phyloP scores from a whole-genome alignment of 371 early-diverging fungal species.

The Umbelopsis sp. region DNA sequence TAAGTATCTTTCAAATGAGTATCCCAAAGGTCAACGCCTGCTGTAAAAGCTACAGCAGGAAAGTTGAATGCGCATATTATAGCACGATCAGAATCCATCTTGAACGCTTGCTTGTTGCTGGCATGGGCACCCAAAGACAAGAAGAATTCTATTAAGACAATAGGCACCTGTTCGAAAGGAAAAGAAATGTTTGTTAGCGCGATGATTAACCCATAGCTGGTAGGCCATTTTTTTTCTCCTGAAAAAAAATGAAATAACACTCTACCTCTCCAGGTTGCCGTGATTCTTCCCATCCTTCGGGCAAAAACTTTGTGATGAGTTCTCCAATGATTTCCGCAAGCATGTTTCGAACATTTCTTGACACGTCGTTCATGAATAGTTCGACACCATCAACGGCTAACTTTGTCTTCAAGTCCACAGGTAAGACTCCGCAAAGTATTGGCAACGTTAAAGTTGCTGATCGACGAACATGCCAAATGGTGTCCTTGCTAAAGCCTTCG shows the following conservation, averaged over 20 bases:
- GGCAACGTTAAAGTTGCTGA: constrained; percentile 52
- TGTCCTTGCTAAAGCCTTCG: constrained; percentile 43
- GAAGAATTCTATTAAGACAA: constrained; percentile 25
- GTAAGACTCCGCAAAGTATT: constrained; percentile 41
- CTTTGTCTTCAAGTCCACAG: constrained; percentile 34
- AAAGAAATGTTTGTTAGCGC: too few species aligned
- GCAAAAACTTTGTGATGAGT: constrained; percentile 51
- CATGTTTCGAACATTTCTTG: constrained; percentile 50
- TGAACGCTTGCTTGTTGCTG: constrained; percentile 26
- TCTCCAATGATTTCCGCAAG: constrained; percentile 54
- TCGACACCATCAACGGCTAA: constrained; percentile 42
- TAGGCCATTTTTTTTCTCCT: too few species aligned
- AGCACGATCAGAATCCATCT: constrained; percentile 43
- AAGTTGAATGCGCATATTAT: constrained; percentile 57
- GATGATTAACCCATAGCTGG: too few species aligned
- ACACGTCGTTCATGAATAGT: constrained; percentile 47
- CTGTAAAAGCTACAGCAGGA: constrained; percentile 57
- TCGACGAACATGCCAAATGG: constrained; percentile 58
- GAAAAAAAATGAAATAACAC: too few species aligned
- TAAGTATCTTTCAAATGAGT: constrained; percentile 42
- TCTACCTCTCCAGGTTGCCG: constrained; percentile 31
- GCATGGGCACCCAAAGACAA: constrained; percentile 19
- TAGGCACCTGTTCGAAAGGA: constrained; percentile 21
- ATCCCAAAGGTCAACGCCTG: constrained; percentile 48
- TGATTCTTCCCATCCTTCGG: constrained; percentile 38